Conservation (phyloP, 306 rosid species). For the Quercus engelmannii region DNA sequence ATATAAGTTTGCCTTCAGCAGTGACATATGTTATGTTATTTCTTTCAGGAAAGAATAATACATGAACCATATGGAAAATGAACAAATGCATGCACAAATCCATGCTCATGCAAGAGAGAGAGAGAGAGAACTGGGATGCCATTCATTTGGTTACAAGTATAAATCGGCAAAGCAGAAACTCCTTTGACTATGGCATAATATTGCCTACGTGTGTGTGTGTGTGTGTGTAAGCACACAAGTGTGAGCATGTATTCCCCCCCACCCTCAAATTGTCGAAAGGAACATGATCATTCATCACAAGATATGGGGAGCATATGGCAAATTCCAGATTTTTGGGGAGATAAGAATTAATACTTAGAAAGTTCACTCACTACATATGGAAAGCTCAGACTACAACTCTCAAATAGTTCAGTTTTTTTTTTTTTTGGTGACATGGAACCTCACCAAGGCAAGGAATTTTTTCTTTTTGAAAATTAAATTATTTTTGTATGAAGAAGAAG, state of each 20-base stretch:
- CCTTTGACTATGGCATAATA: not conserved
- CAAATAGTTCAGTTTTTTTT: not conserved
- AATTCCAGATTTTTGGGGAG: not conserved
- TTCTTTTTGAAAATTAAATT: too few species aligned
- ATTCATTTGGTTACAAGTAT: not conserved
- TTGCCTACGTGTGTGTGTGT: too few species aligned
- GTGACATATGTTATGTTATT: not conserved
- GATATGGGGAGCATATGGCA: not conserved
- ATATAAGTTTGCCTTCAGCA: constrained; percentile 23
- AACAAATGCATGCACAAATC: not conserved
- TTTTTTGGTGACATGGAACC: too few species aligned
- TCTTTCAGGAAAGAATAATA: not conserved
- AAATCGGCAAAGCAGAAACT: not conserved
- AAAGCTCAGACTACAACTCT: not conserved
- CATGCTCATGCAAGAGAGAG: not conserved
- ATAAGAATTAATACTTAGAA: not conserved
- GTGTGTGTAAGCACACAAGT: too few species aligned
- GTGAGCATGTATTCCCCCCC: not conserved
- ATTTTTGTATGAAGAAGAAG: too few species aligned
- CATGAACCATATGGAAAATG: not conserved
- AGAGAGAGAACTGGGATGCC: not conserved
- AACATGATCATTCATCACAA: not conserved
- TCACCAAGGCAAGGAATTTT: too few species aligned
- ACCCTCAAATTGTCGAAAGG: not conserved
- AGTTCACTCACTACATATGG: not conserved